Base-by-base conservation (phyloP, 139 green algal genomes). In the Zygnema cylindricum region DNA sequence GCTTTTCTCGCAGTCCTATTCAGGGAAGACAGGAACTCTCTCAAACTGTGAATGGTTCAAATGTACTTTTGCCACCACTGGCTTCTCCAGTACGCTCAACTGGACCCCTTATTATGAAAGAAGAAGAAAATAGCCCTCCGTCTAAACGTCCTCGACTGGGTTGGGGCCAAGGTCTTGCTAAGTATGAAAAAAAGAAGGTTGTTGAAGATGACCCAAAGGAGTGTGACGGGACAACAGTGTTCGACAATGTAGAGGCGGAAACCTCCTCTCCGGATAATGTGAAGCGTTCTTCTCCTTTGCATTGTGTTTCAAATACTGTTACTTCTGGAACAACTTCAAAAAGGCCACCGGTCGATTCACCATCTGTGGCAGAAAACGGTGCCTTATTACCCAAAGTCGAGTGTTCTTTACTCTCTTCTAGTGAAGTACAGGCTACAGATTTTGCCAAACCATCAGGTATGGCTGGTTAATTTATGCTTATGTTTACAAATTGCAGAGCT, bases 151-250 rank as follows among this genome's bases (percentile, higher is more conserved):
- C 57, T 7, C 2, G 82, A n/a, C 82, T 91, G 2, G 87, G 87
- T 11, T 91, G 87, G 87, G 87, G 87, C 39, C 87, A 91, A 43
- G 87, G 87, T 16, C 81, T 91, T 1, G 87, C 40, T 2, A 76
- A 76, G 87, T 91, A 85, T 57, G 87, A 91, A 69, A 55, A 42
- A 25, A 75, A 90, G 43, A 90, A 88, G 78, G 11, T 30, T 79
- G 71, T 79, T 3, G 71, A 79, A 16, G 36, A 16, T 25, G 49
- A 63, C 3, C 32, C 25, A 32, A 43, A 84, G 76, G 30, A 16
- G 1, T 35, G 32, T 33, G 32, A 49, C 30, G 32, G 30, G 25
- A 35, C 2, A 25, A 84, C 30, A 49, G 76, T 11, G 71, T 11
- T 38, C 71, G 43, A 36, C 71, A 81, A 81, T 11, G 43, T 55